These are phyloP conservation scores for Tetracentron sinense DNA, from an alignment of 164 flowering plant species.

Conservation along the genomic window DNA sequence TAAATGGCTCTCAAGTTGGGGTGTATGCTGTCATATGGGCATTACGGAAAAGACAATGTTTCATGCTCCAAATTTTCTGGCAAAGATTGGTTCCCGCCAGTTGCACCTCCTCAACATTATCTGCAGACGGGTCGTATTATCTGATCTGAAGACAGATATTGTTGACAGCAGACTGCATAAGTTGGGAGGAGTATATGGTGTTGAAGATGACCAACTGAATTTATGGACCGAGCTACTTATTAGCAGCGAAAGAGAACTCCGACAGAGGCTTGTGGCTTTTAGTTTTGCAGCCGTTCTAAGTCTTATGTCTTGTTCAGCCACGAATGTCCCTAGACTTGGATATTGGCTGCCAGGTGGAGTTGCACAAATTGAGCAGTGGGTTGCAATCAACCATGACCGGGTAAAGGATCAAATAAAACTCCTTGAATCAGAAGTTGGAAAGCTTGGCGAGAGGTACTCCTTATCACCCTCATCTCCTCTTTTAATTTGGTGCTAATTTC, in stretches of 20 bases:
- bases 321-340: constrained; percentile 14
- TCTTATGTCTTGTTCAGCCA: constrained; percentile 22
- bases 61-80: constrained; percentile 23
- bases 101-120: constrained; percentile 73
- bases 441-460: constrained; percentile 40
- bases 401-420: constrained; percentile 35
- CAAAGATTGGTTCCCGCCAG: constrained; percentile 43
- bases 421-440: constrained; percentile 42
- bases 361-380: constrained; percentile 77
- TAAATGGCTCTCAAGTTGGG: constrained; percentile 62
- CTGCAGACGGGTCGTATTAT: constrained; percentile 53
- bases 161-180: constrained; percentile 18
- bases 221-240: constrained; percentile 53
- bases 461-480: neutral
- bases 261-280: constrained; percentile 64
- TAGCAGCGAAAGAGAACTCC: constrained; percentile 61
- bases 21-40: constrained; percentile 11
- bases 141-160: constrained; percentile 40
- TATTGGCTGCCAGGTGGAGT: constrained; percentile 65
- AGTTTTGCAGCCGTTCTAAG: constrained; percentile 40
- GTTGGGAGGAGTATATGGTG: constrained; percentile 15
- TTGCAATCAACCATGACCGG: constrained; percentile 29
- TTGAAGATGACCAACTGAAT: constrained; percentile 28
- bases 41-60: constrained; percentile 28
- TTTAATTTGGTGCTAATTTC: neutral